Conservation (phyloP, 306 rosid species). For the Acmispon strigosus region DNA sequence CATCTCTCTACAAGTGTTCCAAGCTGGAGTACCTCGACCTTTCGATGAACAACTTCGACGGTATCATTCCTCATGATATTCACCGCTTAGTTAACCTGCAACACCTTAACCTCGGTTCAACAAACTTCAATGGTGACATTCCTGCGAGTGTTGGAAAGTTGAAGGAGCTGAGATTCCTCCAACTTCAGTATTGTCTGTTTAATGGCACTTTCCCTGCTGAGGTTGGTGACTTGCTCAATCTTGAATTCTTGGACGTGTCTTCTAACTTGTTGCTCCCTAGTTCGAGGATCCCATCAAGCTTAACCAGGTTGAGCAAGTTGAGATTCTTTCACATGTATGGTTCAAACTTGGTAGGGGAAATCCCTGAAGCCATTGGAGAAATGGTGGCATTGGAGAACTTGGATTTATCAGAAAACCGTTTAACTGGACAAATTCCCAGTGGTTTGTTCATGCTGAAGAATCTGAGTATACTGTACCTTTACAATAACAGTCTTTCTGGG, state of each 20-base stretch:
- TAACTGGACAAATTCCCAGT: conserved; percentile 51
- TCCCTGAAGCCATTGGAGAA: conserved; percentile 49
- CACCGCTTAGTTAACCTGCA: conserved; percentile 31
- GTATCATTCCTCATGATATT: conserved; percentile 42
- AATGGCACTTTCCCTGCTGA: conserved; percentile 48
- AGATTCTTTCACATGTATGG: conserved; percentile 21
- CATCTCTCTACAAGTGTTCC: conserved; percentile 42
- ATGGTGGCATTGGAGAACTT: conserved; percentile 42
- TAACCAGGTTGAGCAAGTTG: conserved; percentile 46
- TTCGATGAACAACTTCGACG: conserved; percentile 40
- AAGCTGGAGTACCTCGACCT: conserved; percentile 43
- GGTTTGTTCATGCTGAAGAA: conserved; percentile 42
- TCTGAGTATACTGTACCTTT: conserved; percentile 36
- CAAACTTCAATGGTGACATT: conserved; percentile 46
- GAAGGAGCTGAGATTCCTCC: conserved; percentile 30
- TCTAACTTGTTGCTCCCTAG: conserved; percentile 5
- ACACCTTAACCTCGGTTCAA: conserved; percentile 37
- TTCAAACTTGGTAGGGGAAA: conserved; percentile 45
- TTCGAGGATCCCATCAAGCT: conserved; percentile 29
- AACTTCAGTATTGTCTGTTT: conserved; percentile 16
- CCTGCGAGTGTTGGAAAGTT: conserved; percentile 47
- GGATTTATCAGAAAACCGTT: conserved; percentile 30
- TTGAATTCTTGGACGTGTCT: conserved; percentile 32
- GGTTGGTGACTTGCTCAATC: conserved; percentile 53
- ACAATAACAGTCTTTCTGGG: conserved; percentile 40